Base-by-base conservation (phyloP, 129 eudicot genomes). In the Lactuca sativa region DNA sequence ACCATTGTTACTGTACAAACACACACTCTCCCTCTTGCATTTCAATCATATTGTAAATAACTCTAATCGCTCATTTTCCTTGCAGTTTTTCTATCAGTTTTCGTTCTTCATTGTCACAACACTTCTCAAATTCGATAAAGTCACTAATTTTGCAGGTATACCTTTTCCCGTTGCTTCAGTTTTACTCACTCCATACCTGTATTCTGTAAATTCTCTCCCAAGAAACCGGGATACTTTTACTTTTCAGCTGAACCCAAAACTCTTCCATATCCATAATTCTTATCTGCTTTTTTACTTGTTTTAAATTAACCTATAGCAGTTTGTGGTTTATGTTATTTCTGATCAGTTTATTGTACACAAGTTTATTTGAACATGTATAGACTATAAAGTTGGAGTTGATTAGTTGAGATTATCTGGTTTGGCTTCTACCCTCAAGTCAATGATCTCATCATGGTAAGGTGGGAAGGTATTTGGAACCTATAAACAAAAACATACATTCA, bases 101-200 rank as follows among this genome's bases (percentile, higher is more conserved):
- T 3, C 68, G 61, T 93, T 93, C 92, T 93, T 93, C 75, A 43
- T 90, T 4, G 61, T 89, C 74, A 93, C 98, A 2, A 95, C 97
- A 0, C 90, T 89, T 75, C 80, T 93, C 52, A 89, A 85, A 63
- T 81, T 93, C 75, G 98, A 93, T 67, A 93, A 93, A 79, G 87
- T 93, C 44, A 93, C 98, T 3, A 97, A 93, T 64, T 93, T 93
- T 71, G 98, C 98, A 47, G 98, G 98, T 92, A 77, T 34, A 9
- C 14, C 55, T 13, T 71, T 68, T 54, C 14, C 38, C 13, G 18
- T 77, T 70, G 16, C 63, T 69, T 68, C 68, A 36, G 6, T 66
- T 58, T 59, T 34, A 33, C 73, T 56, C 30, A 25, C 30, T 25
- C 63, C n/a, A 56, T 3, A 13, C 9, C n/a, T 71, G 43, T 47